Evolutionary conservation across 106 monocot species (phyloP), one percentile per base, ranked within the genome.

Genomic region (Dendrobium nobile): DNA sequence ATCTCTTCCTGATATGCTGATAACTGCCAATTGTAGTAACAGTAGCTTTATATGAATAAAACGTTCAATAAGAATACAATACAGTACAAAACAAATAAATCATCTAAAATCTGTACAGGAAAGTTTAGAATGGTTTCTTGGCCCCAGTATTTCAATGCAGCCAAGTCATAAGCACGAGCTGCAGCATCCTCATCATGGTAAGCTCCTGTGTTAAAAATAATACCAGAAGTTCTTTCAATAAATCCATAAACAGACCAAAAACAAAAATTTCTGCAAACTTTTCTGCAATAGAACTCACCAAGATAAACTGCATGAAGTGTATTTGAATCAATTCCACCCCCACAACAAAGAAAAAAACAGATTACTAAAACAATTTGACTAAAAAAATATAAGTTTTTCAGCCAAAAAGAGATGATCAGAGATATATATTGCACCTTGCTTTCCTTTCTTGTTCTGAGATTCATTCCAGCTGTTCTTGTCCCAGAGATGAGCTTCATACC

Each of bases 111-210:
- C 16, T 86, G 91, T 87, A 95, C 95, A 9, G 95, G 93, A 64
- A 93, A 95, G 82, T 95, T 95, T 41, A 95, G 91, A 7, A 85
- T 79, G 59, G 92, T 89, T 17, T 95, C 93, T 45, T 81, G 83
- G 44, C 95, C 95, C 95, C 95, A 95, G 72, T 95, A 95, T 86
- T 95, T 95, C 85, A 95, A 86, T 86, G 93, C 91, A 6, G 93
- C 93, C 55, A 93, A 79, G 73, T 95, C 93, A 70, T 95, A 95
- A 0, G 95, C 95, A 78, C 81, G 87, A 77, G 95, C 95, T 77
- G 95, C 95, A 37, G 89, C 89, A 67, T 82, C 89, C 85, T 95
- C 95, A 68, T 88, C 86, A 80, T 91, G 91, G 80, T 95, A 93
- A 4, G 95, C 95, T 5, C 95, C 95, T 95, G 67, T 27, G 88